Conservation (phyloP, 805 yeast genomes). For the Metschnikowia gelsemii region DNA sequence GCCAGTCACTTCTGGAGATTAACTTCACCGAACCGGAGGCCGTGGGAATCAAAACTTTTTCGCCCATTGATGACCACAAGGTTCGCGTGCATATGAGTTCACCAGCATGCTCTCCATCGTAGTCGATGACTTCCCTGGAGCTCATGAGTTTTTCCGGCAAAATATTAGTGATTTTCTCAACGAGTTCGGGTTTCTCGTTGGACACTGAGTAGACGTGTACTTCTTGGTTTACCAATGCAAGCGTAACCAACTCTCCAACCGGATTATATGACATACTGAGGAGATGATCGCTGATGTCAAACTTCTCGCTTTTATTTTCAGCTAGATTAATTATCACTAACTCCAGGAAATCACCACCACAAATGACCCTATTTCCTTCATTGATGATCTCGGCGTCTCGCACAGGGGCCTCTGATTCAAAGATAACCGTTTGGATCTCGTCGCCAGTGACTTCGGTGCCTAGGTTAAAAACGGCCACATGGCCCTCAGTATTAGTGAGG, state of each 20-base stretch:
- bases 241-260: slow-evolving; percentile 55
- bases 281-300: slow-evolving; percentile 53
- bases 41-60: slow-evolving; percentile 65
- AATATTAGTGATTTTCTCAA: slow-evolving; percentile 43
- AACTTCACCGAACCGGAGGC: slow-evolving; percentile 47
- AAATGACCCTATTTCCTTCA: slow-evolving; percentile 54
- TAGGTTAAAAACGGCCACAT: slow-evolving; percentile 24
- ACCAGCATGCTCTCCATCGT: slow-evolving; percentile 42
- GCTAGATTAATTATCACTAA: slow-evolving; percentile 47
- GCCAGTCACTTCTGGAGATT: slow-evolving; percentile 42
- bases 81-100: slow-evolving; percentile 52
- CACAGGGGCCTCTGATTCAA: slow-evolving; percentile 46
- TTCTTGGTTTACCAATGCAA: slow-evolving; percentile 60
- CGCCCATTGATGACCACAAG: slow-evolving; percentile 73
- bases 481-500: slow-evolving; percentile 45
- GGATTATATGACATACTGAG: slow-evolving; percentile 54
- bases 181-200: slow-evolving; percentile 53
- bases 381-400: slow-evolving; percentile 59
- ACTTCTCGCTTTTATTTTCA: slow-evolving; percentile 31
- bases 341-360: slow-evolving; percentile 69
- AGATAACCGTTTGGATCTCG: slow-evolving; percentile 42
- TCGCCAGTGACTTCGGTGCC: slow-evolving; percentile 9
- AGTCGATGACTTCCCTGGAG: slow-evolving; percentile 37
- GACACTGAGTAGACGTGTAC: slow-evolving; percentile 55
- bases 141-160: slow-evolving; percentile 39